Evolutionary conservation across 495 filamentous ascomycete genomes (phyloP).

Genomic region (Tuber brumale): DNA sequence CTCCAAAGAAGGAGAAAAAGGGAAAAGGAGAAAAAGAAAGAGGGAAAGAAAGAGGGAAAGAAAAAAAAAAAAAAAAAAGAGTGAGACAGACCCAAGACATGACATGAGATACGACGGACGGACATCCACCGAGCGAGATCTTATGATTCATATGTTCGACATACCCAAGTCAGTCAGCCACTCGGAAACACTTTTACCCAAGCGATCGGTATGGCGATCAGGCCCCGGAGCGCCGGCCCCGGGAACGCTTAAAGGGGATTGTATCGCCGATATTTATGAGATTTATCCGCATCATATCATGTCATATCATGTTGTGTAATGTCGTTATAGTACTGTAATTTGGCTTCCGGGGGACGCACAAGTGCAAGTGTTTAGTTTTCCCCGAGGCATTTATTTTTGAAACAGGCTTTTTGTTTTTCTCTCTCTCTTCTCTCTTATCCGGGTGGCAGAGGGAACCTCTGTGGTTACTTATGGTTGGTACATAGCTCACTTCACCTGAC

Average conservation of each 20-base stretch:
- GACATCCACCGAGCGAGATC: background rate
- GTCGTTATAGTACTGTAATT: background rate
- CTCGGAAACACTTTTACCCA: background rate
- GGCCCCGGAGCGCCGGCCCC: background rate
- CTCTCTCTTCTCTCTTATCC: background rate
- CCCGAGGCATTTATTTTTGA: slow-evolving; percentile 4
- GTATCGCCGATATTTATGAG: background rate
- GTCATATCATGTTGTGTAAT: background rate
- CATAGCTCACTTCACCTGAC: background rate
- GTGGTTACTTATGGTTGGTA: background rate
- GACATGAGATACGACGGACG: background rate
- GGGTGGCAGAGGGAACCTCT: background rate
- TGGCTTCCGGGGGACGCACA: background rate
- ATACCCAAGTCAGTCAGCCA: background rate
- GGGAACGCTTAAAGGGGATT: background rate
- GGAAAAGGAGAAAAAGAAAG: background rate
- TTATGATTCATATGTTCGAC: background rate
- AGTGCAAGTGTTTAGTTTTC: background rate
- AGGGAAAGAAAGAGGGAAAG: background rate
- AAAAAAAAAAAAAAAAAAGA: background rate
- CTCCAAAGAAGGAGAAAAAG: background rate
- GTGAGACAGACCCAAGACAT: background rate
- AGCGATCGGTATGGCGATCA: background rate
- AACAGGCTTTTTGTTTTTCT: background rate
- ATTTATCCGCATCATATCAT: background rate